Evolutionary conservation across 768 basidiomycete genomes (phyloP).

Genomic region (Phaeotremella fagi): DNA sequence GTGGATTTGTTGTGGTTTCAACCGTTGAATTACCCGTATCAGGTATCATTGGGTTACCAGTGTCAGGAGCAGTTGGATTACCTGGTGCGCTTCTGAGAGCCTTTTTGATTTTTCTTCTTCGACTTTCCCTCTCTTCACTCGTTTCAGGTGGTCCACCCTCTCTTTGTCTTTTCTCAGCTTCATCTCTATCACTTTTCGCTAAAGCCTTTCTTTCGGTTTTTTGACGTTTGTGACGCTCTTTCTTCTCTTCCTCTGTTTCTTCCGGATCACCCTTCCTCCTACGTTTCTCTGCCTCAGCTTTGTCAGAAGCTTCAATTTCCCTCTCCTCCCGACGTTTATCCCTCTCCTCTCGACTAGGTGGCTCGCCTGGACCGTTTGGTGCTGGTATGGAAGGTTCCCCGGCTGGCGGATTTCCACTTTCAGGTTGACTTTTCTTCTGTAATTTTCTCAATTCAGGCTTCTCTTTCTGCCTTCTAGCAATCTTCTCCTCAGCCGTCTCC

Average conservation of each 20-base stretch:
- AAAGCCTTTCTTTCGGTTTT: neutral
- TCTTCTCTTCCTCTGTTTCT: constrained; percentile 17
- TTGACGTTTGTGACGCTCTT: neutral
- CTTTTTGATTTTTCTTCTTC: neutral
- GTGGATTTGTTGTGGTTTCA: no score
- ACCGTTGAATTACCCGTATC: no score
- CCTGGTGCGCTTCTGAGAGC: neutral
- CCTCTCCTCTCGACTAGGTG: neutral
- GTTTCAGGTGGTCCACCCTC: neutral
- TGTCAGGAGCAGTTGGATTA: neutral
- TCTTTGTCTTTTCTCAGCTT: constrained; percentile 2
- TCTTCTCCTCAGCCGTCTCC: no score
- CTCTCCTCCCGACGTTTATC: neutral
- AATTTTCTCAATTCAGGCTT: no score
- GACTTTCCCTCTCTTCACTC: neutral
- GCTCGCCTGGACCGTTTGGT: no score
- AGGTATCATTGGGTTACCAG: no score
- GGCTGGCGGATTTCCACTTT: no score
- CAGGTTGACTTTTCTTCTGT: no score
- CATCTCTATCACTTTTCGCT: neutral
- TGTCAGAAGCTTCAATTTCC: neutral
- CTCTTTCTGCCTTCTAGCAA: no score
- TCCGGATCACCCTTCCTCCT: neutral
- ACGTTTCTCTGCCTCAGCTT: neutral
- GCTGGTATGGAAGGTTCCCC: no score